phyloP scores from a whole-genome alignment of 2,329 filamentous ascomycete genomes.

The Tolypocladium inflatum region DNA sequence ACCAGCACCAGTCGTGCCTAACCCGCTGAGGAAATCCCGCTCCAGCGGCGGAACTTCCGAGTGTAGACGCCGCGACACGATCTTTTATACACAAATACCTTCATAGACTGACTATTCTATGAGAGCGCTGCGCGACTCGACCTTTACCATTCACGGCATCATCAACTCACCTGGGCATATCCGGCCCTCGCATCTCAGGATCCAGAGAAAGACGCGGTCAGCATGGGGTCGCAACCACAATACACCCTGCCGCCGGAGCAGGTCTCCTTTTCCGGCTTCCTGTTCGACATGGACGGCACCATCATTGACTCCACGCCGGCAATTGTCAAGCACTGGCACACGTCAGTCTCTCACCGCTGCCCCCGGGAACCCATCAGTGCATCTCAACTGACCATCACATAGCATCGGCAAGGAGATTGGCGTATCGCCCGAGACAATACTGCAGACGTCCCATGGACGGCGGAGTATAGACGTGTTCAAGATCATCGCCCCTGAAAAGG shows the following conservation, averaged over 20 bases:
- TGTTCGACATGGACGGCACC: constrained; percentile 75
- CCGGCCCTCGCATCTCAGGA: background rate
- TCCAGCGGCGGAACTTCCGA: constrained; percentile 17
- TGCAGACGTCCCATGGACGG: constrained; percentile 84
- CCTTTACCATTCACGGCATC: background rate
- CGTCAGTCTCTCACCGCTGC: constrained; percentile 31
- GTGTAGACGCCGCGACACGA: constrained; percentile 6
- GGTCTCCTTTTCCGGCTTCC: constrained; percentile 43
- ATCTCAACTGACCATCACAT: constrained; percentile 3
- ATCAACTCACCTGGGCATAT: background rate
- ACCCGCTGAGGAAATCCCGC: constrained; percentile 6
- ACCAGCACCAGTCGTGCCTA: background rate
- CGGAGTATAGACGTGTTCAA: constrained; percentile 79
- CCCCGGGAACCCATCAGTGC: background rate
- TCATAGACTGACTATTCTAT: background rate
- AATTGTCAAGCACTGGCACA: constrained; percentile 69
- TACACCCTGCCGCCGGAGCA: constrained; percentile 34
- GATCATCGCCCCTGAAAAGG: constrained; percentile 71
- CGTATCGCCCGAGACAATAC: constrained; percentile 73
- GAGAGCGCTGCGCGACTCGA: background rate
- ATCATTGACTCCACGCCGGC: constrained; percentile 75
- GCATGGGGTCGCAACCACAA: constrained; percentile 23
- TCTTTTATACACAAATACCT: background rate
- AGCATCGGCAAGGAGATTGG: constrained; percentile 78
- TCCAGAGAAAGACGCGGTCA: background rate